Evolutionary conservation across 2,329 filamentous ascomycete genomes (phyloP).

Genomic region (Ceratocystis cubensis): DNA sequence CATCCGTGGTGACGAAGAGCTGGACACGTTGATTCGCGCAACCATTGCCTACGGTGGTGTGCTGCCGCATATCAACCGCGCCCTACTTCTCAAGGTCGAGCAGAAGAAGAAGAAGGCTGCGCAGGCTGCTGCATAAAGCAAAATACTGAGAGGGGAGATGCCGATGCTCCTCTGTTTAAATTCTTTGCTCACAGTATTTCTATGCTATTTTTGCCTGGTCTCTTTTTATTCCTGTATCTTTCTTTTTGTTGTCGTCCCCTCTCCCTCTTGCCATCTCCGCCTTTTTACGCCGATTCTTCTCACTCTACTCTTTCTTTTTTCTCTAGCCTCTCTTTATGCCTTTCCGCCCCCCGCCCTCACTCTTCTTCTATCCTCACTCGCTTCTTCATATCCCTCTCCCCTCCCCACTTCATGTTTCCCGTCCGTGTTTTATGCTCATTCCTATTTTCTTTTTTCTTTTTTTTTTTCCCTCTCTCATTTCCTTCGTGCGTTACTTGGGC

Average conservation of each 20-base stretch:
- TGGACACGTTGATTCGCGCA: constrained; percentile 92
- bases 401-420: not conserved
- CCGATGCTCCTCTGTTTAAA: not conserved
- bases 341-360: not conserved
- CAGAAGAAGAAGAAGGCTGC: constrained; percentile 74
- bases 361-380: not conserved
- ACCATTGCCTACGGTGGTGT: constrained; percentile 99
- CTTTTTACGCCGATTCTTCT: no score
- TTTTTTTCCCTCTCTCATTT: not conserved
- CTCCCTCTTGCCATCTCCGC: not conserved
- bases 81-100: constrained; percentile 87
- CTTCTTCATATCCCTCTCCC: not conserved
- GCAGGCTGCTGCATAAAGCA: constrained; percentile 18
- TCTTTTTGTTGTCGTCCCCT: not conserved
- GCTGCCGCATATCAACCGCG: constrained; percentile 95
- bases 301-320: not conserved
- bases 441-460: not conserved
- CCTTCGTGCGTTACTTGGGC: not conserved
- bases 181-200: not conserved
- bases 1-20: constrained; percentile 95
- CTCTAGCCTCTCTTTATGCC: not conserved
- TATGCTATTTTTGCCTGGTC: not conserved
- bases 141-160: not conserved
- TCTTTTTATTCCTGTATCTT: not conserved
- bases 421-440: not conserved